These are phyloP conservation scores for Fusarium concolor DNA, from an alignment of 2,329 filamentous ascomycete genomes.

Conservation along the genomic window DNA sequence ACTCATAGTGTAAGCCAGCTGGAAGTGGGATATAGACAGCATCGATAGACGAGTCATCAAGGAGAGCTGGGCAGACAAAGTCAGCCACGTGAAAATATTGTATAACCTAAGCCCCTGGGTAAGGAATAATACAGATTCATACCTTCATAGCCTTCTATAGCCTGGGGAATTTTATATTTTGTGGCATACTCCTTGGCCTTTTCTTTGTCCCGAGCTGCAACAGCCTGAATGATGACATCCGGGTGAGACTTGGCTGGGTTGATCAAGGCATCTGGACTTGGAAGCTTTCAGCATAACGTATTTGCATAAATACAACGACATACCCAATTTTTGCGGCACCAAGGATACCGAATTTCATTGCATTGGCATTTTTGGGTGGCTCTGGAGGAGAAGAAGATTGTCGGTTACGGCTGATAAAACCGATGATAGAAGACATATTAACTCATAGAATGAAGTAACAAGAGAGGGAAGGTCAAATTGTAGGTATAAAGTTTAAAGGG, in stretches of 20 bases:
- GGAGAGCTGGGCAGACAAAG: fast-evolving
- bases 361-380: not conserved
- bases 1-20: not conserved
- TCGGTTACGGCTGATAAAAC: slow-evolving; percentile 3
- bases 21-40: slow-evolving; percentile 4
- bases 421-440: not conserved
- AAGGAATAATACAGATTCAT: too few relatives aligned
- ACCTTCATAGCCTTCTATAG: not conserved
- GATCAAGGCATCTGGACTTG: not conserved
- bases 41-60: not conserved
- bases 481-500: too few relatives aligned
- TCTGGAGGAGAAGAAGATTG: not conserved
- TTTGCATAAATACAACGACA: not conserved
- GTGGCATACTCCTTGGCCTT: not conserved
- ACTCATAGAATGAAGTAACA: fast-evolving
- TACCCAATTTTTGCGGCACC: slow-evolving; percentile 2
- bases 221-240: not conserved
- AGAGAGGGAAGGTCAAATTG: not conserved
- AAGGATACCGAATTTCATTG: slow-evolving; percentile 2
- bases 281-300: not conserved
- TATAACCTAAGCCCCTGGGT: not conserved
- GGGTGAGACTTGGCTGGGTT: not conserved
- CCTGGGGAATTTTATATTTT: not conserved
- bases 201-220: not conserved
- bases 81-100: not conserved